These are phyloP conservation scores for Podospora anserina DNA, from an alignment of 495 filamentous ascomycete species.

Conservation along the genomic window DNA sequence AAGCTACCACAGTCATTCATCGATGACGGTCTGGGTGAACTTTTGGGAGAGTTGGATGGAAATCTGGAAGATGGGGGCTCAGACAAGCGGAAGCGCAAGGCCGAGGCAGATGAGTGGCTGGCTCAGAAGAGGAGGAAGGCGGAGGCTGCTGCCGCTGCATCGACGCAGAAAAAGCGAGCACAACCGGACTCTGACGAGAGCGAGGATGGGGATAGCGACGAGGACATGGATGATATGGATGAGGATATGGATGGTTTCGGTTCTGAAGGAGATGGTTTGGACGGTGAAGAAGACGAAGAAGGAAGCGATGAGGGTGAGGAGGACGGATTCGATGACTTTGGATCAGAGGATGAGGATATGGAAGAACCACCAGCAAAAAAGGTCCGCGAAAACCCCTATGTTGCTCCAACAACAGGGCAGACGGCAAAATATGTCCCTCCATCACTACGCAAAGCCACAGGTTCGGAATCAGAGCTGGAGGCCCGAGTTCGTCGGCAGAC, in stretches of 20 bases:
- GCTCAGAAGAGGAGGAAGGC: constrained; percentile 48
- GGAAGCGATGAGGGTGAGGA: neutral
- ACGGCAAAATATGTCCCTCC: constrained; percentile 79
- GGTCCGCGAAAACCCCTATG: constrained; percentile 51
- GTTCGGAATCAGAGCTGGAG: constrained; percentile 64
- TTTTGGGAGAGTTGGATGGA: constrained; percentile 67
- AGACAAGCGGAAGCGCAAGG: constrained; percentile 65
- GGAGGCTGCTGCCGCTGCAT: constrained; percentile 24
- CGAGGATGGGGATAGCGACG: neutral
- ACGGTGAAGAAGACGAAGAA: constrained; percentile 27
- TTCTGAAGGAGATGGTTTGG: constrained; percentile 32
- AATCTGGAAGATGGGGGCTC: constrained; percentile 48
- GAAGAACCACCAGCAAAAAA: constrained; percentile 26
- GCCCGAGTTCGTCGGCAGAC: constrained; percentile 70
- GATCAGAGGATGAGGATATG: constrained; percentile 23
- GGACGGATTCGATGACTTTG: constrained; percentile 35
- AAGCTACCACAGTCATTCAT: constrained; percentile 67
- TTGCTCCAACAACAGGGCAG: constrained; percentile 43
- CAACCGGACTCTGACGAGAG: neutral
- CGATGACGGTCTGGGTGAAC: constrained; percentile 81
- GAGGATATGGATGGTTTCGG: constrained; percentile 22
- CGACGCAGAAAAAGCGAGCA: constrained; percentile 17
- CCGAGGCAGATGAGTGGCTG: constrained; percentile 54
- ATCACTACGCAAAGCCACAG: constrained; percentile 63
- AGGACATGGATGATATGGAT: constrained; percentile 26